Conservation (phyloP, 192 early-diverging fungal species). For the Coemansia sp. region DNA sequence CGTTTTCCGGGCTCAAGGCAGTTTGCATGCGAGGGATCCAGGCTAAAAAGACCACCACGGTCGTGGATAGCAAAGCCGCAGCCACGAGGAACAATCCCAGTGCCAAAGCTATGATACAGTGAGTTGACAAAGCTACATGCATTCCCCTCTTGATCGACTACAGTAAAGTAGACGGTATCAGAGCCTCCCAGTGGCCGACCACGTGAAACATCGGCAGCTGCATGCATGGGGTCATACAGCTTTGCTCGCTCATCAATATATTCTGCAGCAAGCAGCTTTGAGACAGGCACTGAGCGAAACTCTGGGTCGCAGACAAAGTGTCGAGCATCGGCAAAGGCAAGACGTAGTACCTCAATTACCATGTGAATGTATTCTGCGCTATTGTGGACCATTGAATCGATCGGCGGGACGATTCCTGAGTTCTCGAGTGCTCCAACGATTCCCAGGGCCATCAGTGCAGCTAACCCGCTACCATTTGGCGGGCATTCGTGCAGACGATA, state of each 20-base stretch:
- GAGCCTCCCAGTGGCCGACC: slow-evolving; percentile 62
- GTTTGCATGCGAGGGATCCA: slow-evolving; percentile 62
- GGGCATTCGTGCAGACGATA: slow-evolving; percentile 66
- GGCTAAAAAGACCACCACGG: slow-evolving; percentile 64
- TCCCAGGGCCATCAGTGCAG: slow-evolving; percentile 67
- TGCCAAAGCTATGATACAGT: slow-evolving; percentile 55
- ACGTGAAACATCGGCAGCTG: slow-evolving; percentile 51
- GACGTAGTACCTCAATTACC: slow-evolving; percentile 63
- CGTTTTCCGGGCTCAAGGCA: slow-evolving; percentile 64
- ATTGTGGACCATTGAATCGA: slow-evolving; percentile 54
- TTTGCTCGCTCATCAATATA: slow-evolving; percentile 59
- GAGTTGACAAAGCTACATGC: slow-evolving; percentile 79
- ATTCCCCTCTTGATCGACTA: slow-evolving; percentile 73
- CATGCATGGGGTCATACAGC: slow-evolving; percentile 52
- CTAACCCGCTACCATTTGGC: slow-evolving; percentile 75
- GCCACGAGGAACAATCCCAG: slow-evolving; percentile 47
- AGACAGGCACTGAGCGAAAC: slow-evolving; percentile 45
- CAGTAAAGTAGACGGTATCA: slow-evolving; percentile 76
- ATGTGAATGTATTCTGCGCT: slow-evolving; percentile 63
- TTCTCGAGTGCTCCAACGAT: slow-evolving; percentile 60
- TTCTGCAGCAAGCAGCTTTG: slow-evolving; percentile 53
- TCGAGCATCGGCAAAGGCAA: slow-evolving; percentile 78
- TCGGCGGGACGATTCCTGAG: slow-evolving; percentile 20
- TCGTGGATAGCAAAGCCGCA: slow-evolving; percentile 70
- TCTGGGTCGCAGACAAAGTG: slow-evolving; percentile 67